phyloP scores from a whole-genome alignment of 2,329 filamentous ascomycete species.

The Xylaria multiplex region DNA sequence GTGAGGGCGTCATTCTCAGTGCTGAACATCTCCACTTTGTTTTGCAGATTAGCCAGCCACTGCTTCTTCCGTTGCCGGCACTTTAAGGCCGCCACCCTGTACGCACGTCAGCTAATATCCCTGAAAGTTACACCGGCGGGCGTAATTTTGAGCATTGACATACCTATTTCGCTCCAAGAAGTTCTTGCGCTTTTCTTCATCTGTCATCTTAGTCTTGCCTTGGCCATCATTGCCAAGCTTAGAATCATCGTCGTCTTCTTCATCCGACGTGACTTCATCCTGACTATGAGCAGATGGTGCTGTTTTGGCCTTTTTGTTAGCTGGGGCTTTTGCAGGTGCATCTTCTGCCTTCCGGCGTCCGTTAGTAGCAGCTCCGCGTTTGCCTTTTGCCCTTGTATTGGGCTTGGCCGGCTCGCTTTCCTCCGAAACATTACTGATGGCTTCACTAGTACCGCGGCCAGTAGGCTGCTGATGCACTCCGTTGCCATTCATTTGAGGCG shows the following conservation, averaged over 20 bases:
- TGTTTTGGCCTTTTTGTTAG: slow-evolving; percentile 76
- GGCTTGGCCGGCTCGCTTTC: slow-evolving; percentile 76
- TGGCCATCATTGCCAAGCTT: slow-evolving; percentile 66
- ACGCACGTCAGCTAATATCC: background rate
- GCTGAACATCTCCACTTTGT: slow-evolving; percentile 92
- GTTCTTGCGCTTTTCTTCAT: slow-evolving; percentile 98
- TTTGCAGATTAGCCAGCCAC: slow-evolving; percentile 94
- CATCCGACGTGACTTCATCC: slow-evolving; percentile 61
- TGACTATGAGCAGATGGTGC: slow-evolving; percentile 50
- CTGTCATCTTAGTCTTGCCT: slow-evolving; percentile 84
- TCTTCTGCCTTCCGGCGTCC: slow-evolving; percentile 84
- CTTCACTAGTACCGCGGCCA: slow-evolving; percentile 70
- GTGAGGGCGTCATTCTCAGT: slow-evolving; percentile 90
- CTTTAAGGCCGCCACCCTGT: slow-evolving; percentile 94
- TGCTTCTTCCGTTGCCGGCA: slow-evolving; percentile 99
- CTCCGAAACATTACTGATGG: slow-evolving; percentile 76
- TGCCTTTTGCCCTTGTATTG: slow-evolving; percentile 72
- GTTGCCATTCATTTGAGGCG: slow-evolving; percentile 64
- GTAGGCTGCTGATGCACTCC: slow-evolving; percentile 56
- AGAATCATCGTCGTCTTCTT: slow-evolving; percentile 61
- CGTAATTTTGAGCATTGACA: slow-evolving; percentile 47
- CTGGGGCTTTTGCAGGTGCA: slow-evolving; percentile 67
- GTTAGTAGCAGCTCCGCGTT: slow-evolving; percentile 65
- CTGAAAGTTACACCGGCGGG: background rate
- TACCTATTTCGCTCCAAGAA: slow-evolving; percentile 97